A percentile compares a stretch with the other conserved stretches of the same genome.
Conservation (phyloP, 1,139 yeast species). For the Candida sp. region DNA sequence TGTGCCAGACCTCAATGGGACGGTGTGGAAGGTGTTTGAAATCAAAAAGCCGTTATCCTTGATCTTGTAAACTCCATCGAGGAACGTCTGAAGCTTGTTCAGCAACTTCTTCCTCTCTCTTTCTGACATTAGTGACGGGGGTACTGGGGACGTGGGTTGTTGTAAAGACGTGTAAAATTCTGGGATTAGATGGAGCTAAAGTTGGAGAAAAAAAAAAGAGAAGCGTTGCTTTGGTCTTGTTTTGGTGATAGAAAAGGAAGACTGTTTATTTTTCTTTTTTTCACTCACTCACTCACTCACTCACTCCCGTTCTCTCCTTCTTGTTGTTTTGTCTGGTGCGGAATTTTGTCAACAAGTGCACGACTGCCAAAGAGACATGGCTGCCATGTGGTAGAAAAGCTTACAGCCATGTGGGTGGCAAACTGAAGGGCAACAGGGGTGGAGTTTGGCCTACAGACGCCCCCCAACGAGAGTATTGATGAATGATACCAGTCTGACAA, state of each 20-base stretch:
- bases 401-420: not conserved
- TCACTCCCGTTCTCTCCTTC: not conserved
- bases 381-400: not conserved
- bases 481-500: too few species aligned
- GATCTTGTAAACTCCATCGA: slow-evolving; percentile 47
- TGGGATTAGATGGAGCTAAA: not conserved
- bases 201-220: not conserved
- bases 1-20: slow-evolving; percentile 56
- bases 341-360: not conserved
- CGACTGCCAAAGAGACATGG: not conserved
- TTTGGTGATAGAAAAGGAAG: not conserved
- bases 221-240: not conserved
- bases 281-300: not conserved
- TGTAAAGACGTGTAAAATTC: not conserved
- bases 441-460: not conserved
- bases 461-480: too few species aligned
- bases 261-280: not conserved
- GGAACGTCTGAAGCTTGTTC: slow-evolving; percentile 39
- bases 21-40: slow-evolving; percentile 52
- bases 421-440: not conserved
- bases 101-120: slow-evolving; percentile 46
- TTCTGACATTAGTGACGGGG: slow-evolving; percentile 24
- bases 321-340: not conserved
- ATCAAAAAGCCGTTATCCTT: slow-evolving; percentile 48
- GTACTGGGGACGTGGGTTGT: not conserved